These are phyloP conservation scores for Isatis lusitanica DNA, from an alignment of 441 rosid species.

Conservation along the genomic window DNA sequence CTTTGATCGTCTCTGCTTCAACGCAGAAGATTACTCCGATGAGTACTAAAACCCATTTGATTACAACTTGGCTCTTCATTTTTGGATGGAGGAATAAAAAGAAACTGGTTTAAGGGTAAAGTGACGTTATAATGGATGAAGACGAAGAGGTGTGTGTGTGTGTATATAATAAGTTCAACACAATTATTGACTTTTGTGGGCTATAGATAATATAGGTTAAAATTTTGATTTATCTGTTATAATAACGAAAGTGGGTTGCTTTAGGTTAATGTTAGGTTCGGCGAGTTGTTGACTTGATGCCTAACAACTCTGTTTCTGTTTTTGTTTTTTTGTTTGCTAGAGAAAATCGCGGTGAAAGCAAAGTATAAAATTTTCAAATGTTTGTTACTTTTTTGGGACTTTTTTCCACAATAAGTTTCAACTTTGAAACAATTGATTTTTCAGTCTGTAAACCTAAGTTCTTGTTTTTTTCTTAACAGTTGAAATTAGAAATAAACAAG, in stretches of 20 bases:
- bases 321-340: conserved; percentile 30
- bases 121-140: conserved; percentile 28
- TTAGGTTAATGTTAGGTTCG: conserved; percentile 41
- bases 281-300: conserved; percentile 54
- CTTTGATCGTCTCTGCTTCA: conserved; percentile 44
- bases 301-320: conserved; percentile 34
- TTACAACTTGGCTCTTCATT: conserved; percentile 43
- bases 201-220: conserved; percentile 6
- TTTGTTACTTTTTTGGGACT: conserved; percentile 11
- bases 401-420: neutral
- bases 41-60: conserved; percentile 34
- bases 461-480: conserved; percentile 28
- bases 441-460: conserved; percentile 8
- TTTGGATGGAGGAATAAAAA: neutral
- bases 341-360: conserved; percentile 32
- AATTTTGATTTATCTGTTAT: neutral
- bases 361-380: neutral
- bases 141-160: conserved; percentile 17
- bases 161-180: conserved; percentile 12
- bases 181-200: conserved; percentile 14
- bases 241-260: conserved; percentile 44
- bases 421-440: conserved; percentile 8
- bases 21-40: conserved; percentile 41
- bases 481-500: conserved; percentile 1
- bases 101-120: conserved; percentile 20